Percentiles rank a stretch among this genome's conserved stretches.
Conservation (phyloP, 2,329 filamentous ascomycete genomes). For the Calonectria henricotiae region DNA sequence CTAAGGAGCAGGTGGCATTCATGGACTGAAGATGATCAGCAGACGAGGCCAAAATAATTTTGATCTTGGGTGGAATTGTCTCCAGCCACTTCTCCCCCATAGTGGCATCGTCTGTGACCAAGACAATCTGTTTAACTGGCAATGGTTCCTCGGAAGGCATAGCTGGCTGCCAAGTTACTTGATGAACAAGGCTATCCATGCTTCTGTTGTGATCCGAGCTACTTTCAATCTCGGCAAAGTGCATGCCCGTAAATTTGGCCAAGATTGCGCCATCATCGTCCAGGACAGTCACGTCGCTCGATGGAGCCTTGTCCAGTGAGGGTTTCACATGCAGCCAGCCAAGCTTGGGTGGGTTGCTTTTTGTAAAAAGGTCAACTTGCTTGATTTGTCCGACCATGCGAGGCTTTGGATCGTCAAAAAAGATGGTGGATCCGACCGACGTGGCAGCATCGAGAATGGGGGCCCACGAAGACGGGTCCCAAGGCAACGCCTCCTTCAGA, state of each 20-base stretch:
- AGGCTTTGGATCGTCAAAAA: conserved; percentile 4
- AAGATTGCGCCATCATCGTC: neutral
- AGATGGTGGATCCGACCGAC: conserved; percentile 7
- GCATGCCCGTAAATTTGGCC: conserved; percentile 9
- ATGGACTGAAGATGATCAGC: conserved; percentile 4
- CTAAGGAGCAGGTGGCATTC: neutral
- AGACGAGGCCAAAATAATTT: neutral
- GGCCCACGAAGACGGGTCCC: conserved; percentile 13
- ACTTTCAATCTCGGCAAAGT: conserved; percentile 8
- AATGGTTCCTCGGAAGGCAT: conserved; percentile 5
- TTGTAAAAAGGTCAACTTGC: conserved; percentile 9
- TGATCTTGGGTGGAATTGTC: neutral
- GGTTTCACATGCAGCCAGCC: conserved; percentile 8
- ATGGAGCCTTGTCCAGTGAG: neutral
- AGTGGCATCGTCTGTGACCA: neutral
- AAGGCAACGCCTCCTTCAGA: neutral
- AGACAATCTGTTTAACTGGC: neutral
- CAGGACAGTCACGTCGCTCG: conserved; percentile 3
- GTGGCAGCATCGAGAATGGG: conserved; percentile 13
- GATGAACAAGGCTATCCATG: conserved; percentile 15
- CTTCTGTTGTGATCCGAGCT: neutral
- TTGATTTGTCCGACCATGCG: conserved; percentile 1
- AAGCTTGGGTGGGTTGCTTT: neutral
- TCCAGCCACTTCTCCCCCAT: neutral
- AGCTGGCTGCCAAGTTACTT: conserved; percentile 19